phyloP scores from a whole-genome alignment of 768 basidiomycete genomes.

The Multifurca ochricompacta region DNA sequence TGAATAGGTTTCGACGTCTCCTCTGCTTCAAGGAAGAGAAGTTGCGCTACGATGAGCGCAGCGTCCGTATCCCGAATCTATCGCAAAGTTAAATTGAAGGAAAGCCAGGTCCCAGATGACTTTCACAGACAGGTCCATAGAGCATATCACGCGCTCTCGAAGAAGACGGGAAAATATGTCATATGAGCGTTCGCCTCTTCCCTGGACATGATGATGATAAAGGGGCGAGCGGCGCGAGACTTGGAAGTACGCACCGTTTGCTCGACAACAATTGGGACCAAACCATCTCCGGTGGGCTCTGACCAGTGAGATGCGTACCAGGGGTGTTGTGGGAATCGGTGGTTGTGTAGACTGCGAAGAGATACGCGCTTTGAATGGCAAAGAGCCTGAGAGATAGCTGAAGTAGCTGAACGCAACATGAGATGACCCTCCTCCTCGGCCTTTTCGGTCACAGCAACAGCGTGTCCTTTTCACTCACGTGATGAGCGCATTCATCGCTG shows the following conservation, averaged over 20 bases:
- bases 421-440: too few species aligned
- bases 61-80: conserved; percentile 90
- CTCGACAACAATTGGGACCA: conserved; percentile 91
- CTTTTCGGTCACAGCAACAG: too few species aligned
- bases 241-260: conserved; percentile 57
- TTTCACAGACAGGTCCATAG: conserved; percentile 69
- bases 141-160: conserved; percentile 94
- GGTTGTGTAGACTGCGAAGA: background rate
- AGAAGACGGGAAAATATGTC: conserved; percentile 94
- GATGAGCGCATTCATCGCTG: conserved; percentile 18
- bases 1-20: conserved; percentile 92
- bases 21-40: conserved; percentile 94
- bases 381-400: conserved; percentile 17
- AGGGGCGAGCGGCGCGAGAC: background rate
- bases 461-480: conserved; percentile 1
- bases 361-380: background rate
- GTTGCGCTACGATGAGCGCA: conserved; percentile 81
- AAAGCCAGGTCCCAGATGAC: background rate
- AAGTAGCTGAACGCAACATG: conserved; percentile 29
- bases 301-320: conserved; percentile 34
- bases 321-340: conserved; percentile 36
- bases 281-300: conserved; percentile 41
- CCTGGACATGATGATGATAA: conserved; percentile 35
- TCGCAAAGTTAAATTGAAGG: background rate
- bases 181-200: conserved; percentile 83